Percentiles rank a stretch among this genome's conserved stretches.
These are phyloP conservation scores for Lactarius trivialis DNA, from an alignment of 768 basidiomycete genomes.

Conservation along the genomic window DNA sequence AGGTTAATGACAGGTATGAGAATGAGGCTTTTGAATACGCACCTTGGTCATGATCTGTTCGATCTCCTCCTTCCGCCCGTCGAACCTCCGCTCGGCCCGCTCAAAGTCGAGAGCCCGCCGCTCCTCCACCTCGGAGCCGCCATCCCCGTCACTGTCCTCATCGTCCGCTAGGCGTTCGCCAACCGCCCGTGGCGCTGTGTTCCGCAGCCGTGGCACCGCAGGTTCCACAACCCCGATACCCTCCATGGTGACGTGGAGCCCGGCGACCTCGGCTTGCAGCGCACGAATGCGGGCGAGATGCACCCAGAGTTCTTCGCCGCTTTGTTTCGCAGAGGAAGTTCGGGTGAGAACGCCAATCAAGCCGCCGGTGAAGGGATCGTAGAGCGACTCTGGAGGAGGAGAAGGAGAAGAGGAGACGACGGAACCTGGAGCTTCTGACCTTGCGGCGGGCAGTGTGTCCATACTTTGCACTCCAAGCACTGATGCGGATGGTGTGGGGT, in stretches of 20 bases:
- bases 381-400: constrained; percentile 28
- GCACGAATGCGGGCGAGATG: constrained; percentile 65
- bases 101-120: constrained; percentile 60
- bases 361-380: constrained; percentile 46
- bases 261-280: constrained; percentile 64
- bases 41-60: constrained; percentile 72
- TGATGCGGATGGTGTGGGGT: constrained; percentile 10
- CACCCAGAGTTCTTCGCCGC: constrained; percentile 50
- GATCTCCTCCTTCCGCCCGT: constrained; percentile 61
- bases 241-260: constrained; percentile 73
- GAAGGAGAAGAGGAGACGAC: constrained; percentile 23
- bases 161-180: constrained; percentile 17
- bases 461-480: constrained; percentile 1
- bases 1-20: no score
- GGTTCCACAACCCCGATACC: constrained; percentile 38
- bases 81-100: constrained; percentile 59
- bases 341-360: constrained; percentile 34
- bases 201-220: constrained; percentile 4
- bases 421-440: constrained; percentile 18
- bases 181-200: background rate
- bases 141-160: background rate
- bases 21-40: no score
- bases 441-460: constrained; percentile 21
- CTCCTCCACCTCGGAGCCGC: constrained; percentile 9
- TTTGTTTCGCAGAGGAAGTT: constrained; percentile 20